Evolutionary conservation across 2,329 filamentous ascomycete genomes (phyloP), one percentile per base, ranked within the genome.

Genomic region (Chalaropsis thielavioides): DNA sequence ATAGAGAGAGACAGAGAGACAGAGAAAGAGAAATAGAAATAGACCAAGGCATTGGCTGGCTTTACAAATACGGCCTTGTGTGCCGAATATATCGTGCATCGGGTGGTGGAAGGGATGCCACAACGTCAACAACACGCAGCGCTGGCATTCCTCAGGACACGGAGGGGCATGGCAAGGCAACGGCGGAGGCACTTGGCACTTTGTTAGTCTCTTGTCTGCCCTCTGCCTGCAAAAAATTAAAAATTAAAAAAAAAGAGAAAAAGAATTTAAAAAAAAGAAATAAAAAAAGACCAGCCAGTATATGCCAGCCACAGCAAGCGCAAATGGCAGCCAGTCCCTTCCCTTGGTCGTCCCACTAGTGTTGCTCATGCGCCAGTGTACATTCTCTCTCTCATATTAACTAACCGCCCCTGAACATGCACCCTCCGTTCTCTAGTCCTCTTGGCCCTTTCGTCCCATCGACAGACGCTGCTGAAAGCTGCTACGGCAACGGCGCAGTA

Each of bases 41-140:
- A 17, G 51, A 56, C 15, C 6, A 35, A 35, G 27, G 24, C 51
- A 43, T 43, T 7, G 11, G 41, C 3, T 0, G 7, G 17, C 41
- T 15, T 13, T n/a, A 31, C 41, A 43, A n/a, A 43, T 13, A 43
- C 41, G 41, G 41, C 17, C 51, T 35, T 35, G 51, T 10, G 13
- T 56, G 51, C 51, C 24, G 51, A 56, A 56, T 56, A 56, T 56
- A 56, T 56, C 51, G 51, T 56, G 15, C 27, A 35, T 56, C 51
- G 22, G 31, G 51, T 56, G 17, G 15, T 15, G 17, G 27, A 56
- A 56, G 51, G 51, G 51, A 56, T 56, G 17, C 15, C 19, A 56
- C 51, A 56, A 56, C 19, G 51, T 56, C 51, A 56, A 56, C 51
- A 56, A 56, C 51, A 56, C 51, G 51, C 51, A 56, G 51, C 17